These are phyloP conservation scores for Penicillium nucicola DNA, from an alignment of 495 filamentous ascomycete genomes.

Conservation along the genomic window DNA sequence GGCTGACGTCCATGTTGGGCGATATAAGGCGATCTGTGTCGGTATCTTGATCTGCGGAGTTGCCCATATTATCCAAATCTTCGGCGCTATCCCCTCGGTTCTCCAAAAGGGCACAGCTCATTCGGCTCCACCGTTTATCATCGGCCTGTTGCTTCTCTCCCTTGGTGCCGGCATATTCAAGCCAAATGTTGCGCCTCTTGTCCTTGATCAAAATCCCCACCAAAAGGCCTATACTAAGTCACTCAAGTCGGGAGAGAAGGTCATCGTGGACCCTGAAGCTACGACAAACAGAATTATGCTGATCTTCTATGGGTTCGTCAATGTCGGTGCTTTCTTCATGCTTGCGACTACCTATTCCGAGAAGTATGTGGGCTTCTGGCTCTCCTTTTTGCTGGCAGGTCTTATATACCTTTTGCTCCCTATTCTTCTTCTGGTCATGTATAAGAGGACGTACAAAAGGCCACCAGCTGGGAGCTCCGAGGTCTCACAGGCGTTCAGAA, in stretches of 20 bases:
- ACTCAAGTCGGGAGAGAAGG: conserved; percentile 36
- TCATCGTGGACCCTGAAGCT: conserved; percentile 37
- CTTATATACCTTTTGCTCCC: conserved; percentile 55
- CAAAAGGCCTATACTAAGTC: conserved; percentile 29
- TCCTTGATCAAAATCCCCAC: conserved; percentile 33
- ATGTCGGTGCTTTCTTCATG: conserved; percentile 37
- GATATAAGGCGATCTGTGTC: conserved; percentile 51
- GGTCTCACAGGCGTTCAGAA: conserved; percentile 51
- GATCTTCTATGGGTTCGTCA: conserved; percentile 37
- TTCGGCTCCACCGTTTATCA: conserved; percentile 54
- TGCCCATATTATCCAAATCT: conserved; percentile 63
- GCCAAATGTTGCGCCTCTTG: conserved; percentile 34
- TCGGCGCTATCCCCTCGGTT: conserved; percentile 56
- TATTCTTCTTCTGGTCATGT: conserved; percentile 45
- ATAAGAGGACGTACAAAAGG: conserved; percentile 44
- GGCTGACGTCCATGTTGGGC: conserved; percentile 55
- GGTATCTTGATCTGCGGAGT: conserved; percentile 62
- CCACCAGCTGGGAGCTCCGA: conserved; percentile 50
- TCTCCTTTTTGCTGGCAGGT: conserved; percentile 29
- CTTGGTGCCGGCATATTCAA: conserved; percentile 40
- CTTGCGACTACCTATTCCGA: conserved; percentile 38
- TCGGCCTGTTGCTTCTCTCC: conserved; percentile 45
- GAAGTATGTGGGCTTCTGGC: conserved; percentile 40
- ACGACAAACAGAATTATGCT: conserved; percentile 34
- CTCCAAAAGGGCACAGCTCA: conserved; percentile 47